phyloP scores from a whole-genome alignment of 441 rosid species.

The Arabidopsis lyrata region DNA sequence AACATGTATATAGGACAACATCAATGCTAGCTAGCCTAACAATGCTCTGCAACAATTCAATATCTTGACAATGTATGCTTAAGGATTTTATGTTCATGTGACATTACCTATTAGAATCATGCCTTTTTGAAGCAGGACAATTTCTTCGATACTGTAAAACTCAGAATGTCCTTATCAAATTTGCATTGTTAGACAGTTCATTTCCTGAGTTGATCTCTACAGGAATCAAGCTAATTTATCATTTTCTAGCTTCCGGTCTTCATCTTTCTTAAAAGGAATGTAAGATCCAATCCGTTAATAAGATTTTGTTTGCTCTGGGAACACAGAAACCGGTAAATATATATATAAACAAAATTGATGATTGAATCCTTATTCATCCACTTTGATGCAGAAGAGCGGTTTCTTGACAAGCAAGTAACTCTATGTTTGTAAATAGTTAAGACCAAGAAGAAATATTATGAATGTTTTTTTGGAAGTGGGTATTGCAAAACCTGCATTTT shows the following conservation, averaged over 20 bases:
- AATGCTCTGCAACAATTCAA: neutral
- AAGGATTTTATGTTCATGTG: neutral
- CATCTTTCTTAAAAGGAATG: too few relatives aligned
- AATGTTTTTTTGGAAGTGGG: neutral
- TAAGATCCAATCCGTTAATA: neutral
- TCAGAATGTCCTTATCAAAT: neutral
- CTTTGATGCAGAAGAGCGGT: conserved; percentile 13
- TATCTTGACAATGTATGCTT: neutral
- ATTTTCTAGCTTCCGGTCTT: too few relatives aligned
- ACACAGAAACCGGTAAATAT: neutral
- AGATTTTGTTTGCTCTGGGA: neutral
- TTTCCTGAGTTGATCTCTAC: too few relatives aligned
- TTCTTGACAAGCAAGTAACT: conserved; percentile 15
- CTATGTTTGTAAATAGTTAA: neutral
- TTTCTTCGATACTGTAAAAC: neutral
- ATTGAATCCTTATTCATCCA: conserved; percentile 10
- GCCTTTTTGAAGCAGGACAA: neutral
- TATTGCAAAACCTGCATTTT: neutral
- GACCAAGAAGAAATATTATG: neutral
- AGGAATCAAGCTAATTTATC: too few relatives aligned
- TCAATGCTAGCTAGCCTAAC: neutral
- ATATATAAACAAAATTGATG: neutral
- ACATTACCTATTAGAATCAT: neutral
- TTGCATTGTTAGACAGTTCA: neutral
- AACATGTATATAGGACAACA: too few relatives aligned